Evolutionary conservation across 2,329 filamentous ascomycete genomes (phyloP), one percentile per base, ranked within the genome.

Genomic region (Cladosporium austrohemisphaericum): DNA sequence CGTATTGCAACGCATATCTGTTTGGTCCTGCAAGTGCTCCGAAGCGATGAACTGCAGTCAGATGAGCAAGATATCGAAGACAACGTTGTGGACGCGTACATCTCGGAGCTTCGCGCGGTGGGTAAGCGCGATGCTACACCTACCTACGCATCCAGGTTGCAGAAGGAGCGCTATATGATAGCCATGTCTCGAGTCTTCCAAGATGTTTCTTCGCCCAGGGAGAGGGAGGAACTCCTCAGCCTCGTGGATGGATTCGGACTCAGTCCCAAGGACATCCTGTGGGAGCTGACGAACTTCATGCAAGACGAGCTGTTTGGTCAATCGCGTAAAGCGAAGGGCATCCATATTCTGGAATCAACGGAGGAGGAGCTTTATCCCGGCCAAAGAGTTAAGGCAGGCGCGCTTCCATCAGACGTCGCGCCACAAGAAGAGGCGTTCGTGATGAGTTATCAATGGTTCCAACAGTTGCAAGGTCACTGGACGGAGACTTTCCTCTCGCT

Each of bases 81-180:
- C 61, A 88, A 87, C 60, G 81, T 92, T 38, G 75, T 96, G 45
- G 82, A 86, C 1, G 84, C 81, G 3, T 97, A 97, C 65, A 85
- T 94, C 49, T 86, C 86, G 59, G 84, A 86, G 53, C 71, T 98
- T 29, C 82, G 87, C 35, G 76, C 85, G 38, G 80, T 81, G 13
- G 81, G 83, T 26, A 80, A 93, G 48, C 81, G 86, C 52, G 84
- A 92, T 54, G 71, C 93, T 33, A 86, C 95, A 49, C 91, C 93
- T 1, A 73, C 95, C 1, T 98, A 98, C 66, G 91, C 88, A 54
- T 89, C 89, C 7, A 84, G 88, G 59, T 75, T 98, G 10, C 76
- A 80, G 8, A 71, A 76, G 5, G 73, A 80, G 10, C 78, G 85
- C 54, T 77, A 79, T 53, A 83, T 89, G 57, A 78, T 83, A 48